phyloP scores from a whole-genome alignment of 352 stramenopile species.

The Pythium angustatum region DNA sequence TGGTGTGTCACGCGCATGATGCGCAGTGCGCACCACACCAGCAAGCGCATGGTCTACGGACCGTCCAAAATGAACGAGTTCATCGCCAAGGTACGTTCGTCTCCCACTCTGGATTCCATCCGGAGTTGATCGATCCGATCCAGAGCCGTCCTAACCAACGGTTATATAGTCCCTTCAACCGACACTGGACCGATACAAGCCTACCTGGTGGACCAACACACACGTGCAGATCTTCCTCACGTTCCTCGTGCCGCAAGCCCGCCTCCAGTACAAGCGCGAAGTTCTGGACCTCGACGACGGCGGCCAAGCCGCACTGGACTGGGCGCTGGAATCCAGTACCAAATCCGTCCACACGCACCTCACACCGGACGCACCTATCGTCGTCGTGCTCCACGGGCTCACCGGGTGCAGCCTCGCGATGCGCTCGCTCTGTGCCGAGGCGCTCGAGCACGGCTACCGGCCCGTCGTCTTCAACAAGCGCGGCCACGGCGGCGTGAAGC shows the following conservation, averaged over 20 bases:
- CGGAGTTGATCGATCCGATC: background rate
- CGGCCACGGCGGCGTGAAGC: constrained; percentile 63
- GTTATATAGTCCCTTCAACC: constrained; percentile 41
- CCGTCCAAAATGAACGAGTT: constrained; percentile 71
- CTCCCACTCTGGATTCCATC: background rate
- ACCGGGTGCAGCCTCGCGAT: constrained; percentile 66
- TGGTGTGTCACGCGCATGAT: constrained; percentile 32
- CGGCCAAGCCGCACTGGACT: constrained; percentile 70
- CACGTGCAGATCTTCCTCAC: constrained; percentile 76
- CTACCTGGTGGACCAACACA: constrained; percentile 76
- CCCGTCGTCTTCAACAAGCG: constrained; percentile 87
- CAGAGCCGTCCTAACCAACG: constrained; percentile 4
- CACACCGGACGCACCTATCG: constrained; percentile 46
- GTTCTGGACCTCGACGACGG: constrained; percentile 59
- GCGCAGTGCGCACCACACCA: constrained; percentile 18
- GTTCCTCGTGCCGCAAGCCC: constrained; percentile 62
- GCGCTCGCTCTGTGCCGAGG: constrained; percentile 63
- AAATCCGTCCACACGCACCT: constrained; percentile 5
- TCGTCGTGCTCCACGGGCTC: constrained; percentile 68
- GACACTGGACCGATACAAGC: constrained; percentile 55
- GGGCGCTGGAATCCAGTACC: constrained; percentile 44
- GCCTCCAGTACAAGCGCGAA: constrained; percentile 60
- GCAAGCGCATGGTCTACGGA: constrained; percentile 59
- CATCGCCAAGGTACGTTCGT: constrained; percentile 43
- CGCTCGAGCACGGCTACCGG: constrained; percentile 60